Conservation (phyloP, 306 rosid species). For the Comarum palustre region DNA sequence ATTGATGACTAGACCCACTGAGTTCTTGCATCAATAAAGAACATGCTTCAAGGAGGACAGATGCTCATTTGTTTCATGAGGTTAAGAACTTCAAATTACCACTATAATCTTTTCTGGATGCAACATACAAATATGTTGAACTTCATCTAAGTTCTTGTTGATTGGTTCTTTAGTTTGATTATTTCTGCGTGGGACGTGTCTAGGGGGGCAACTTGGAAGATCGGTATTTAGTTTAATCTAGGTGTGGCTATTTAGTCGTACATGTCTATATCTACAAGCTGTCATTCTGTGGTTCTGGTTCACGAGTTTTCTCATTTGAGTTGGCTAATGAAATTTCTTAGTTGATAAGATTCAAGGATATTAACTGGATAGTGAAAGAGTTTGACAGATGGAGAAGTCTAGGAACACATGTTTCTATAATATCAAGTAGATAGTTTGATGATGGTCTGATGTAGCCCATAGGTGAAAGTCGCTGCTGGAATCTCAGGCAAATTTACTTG, state of each 20-base stretch:
- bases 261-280: constrained; percentile 7
- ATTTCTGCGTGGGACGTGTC: background rate
- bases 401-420: background rate
- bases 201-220: background rate
- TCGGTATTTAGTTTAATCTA: background rate
- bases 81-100: background rate
- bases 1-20: constrained; percentile 3
- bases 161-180: background rate
- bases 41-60: background rate
- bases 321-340: background rate
- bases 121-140: background rate
- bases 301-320: constrained; percentile 2
- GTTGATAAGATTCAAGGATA: background rate
- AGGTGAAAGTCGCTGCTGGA: background rate
- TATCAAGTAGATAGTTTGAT: background rate
- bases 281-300: constrained; percentile 3
- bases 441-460: background rate
- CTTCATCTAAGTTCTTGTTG: background rate
- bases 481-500: background rate
- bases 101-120: background rate
- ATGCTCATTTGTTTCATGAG: background rate
- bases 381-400: background rate
- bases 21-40: background rate
- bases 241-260: constrained; percentile 9
- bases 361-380: background rate